Conservation (phyloP, 2,329 filamentous ascomycete genomes). For the Meredithiella fracta region DNA sequence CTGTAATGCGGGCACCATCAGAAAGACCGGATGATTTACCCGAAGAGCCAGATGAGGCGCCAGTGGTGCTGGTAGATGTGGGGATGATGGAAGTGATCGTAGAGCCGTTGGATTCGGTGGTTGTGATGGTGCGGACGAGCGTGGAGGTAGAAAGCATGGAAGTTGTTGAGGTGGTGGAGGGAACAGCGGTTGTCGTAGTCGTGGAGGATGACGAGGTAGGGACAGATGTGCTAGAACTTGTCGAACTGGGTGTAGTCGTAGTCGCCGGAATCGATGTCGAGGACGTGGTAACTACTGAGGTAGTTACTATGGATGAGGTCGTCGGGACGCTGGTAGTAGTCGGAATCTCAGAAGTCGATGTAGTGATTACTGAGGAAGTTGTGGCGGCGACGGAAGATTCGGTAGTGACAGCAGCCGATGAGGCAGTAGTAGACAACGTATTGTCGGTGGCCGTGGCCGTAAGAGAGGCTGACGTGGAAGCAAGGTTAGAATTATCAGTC, state of each 20-base stretch:
- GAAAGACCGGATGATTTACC: slow-evolving; percentile 29
- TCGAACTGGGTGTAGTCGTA: slow-evolving; percentile 6
- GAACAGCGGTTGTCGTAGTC: slow-evolving; percentile 10
- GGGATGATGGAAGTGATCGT: slow-evolving; percentile 13
- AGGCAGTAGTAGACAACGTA: too few species aligned
- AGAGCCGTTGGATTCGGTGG: slow-evolving; percentile 7
- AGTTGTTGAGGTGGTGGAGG: slow-evolving; percentile 11
- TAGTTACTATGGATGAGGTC: background rate
- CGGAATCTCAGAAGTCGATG: too few species aligned
- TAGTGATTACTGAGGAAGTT: too few species aligned
- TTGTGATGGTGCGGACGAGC: slow-evolving; percentile 18
- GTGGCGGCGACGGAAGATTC: too few species aligned
- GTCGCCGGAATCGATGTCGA: slow-evolving; percentile 10
- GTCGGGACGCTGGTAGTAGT: background rate
- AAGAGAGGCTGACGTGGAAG: slow-evolving; percentile 17
- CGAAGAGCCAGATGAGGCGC: slow-evolving; percentile 19
- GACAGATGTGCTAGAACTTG: slow-evolving; percentile 11
- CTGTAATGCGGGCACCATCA: slow-evolving; percentile 59
- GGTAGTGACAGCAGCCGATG: too few species aligned
- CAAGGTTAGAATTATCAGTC: background rate
- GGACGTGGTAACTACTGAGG: slow-evolving; percentile 4
- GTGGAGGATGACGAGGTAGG: slow-evolving; percentile 8
- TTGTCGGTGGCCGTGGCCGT: slow-evolving; percentile 1
- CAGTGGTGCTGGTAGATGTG: slow-evolving; percentile 18
- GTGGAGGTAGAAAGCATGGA: slow-evolving; percentile 14